Percentiles rank a stretch among this genome's conserved stretches.
phyloP scores from a whole-genome alignment of 2,329 filamentous ascomycete species.

The Aspergillus fijiensis region DNA sequence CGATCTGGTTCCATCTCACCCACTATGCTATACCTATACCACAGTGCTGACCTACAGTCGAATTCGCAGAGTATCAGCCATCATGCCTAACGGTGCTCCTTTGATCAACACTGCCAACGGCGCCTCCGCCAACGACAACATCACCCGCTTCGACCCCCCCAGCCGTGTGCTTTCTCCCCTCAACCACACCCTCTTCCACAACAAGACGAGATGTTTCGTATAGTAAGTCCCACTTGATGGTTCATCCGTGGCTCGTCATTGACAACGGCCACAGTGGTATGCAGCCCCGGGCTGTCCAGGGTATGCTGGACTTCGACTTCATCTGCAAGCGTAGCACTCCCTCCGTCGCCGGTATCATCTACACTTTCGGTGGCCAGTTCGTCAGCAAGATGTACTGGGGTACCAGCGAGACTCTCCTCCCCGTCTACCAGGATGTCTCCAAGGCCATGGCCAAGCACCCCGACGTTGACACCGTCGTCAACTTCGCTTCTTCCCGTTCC shows the following conservation, averaged over 20 bases:
- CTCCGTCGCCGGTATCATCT: slow-evolving; percentile 98
- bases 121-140: slow-evolving; percentile 87
- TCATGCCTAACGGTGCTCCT: slow-evolving; percentile 57
- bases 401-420: slow-evolving; percentile 96
- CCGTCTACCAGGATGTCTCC: slow-evolving; percentile 90
- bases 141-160: slow-evolving; percentile 90
- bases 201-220: slow-evolving; percentile 99
- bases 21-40: slow-evolving; percentile 1
- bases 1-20: neutral
- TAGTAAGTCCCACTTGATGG: slow-evolving; percentile 60
- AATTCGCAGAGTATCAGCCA: slow-evolving; percentile 31
- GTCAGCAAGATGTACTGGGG: slow-evolving; percentile 99
- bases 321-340: slow-evolving; percentile 98
- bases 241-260: slow-evolving; percentile 4
- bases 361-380: slow-evolving; percentile 99
- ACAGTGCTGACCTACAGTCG: slow-evolving; percentile 9
- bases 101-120: slow-evolving; percentile 53
- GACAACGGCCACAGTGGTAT: slow-evolving; percentile 63
- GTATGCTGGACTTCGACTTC: slow-evolving; percentile 99
- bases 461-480: slow-evolving; percentile 96
- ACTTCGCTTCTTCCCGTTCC: slow-evolving; percentile 98
- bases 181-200: slow-evolving; percentile 91
- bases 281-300: slow-evolving; percentile 88
- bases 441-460: slow-evolving; percentile 96
- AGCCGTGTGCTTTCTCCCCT: slow-evolving; percentile 90